phyloP scores from a whole-genome alignment of 2,329 filamentous ascomycete species.

The Penicillium frequentans region DNA sequence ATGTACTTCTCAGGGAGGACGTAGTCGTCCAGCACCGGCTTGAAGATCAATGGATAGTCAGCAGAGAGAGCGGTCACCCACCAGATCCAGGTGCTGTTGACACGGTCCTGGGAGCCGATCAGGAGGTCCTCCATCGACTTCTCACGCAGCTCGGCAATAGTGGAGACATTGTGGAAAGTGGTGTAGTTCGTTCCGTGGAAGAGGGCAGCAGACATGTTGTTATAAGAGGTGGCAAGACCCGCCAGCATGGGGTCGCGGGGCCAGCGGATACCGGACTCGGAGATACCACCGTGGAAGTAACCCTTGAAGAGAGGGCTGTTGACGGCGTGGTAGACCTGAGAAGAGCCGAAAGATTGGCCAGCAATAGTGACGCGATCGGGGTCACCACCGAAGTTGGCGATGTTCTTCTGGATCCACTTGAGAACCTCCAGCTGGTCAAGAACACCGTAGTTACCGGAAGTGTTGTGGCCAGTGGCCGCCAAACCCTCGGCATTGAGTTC shows the following conservation, averaged over 20 bases:
- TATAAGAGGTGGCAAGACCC: constrained; percentile 31
- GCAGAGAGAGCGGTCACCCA: constrained; percentile 31
- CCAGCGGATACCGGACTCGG: constrained; percentile 30
- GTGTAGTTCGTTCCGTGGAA: constrained; percentile 28
- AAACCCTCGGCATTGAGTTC: constrained; percentile 27
- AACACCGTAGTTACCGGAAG: constrained; percentile 40
- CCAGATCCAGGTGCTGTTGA: constrained; percentile 25
- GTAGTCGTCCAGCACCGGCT: constrained; percentile 27
- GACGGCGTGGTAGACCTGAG: constrained; percentile 31
- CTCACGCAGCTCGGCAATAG: constrained; percentile 22
- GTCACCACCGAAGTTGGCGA: constrained; percentile 3
- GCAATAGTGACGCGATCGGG: constrained; percentile 48
- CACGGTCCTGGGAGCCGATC: constrained; percentile 25
- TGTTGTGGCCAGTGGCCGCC: constrained; percentile 21
- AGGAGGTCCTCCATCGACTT: constrained; percentile 27
- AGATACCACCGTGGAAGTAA: constrained; percentile 32
- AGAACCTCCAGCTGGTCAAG: constrained; percentile 56
- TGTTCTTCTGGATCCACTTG: constrained; percentile 28
- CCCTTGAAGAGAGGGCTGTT: constrained; percentile 31
- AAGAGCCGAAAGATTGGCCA: constrained; percentile 32
- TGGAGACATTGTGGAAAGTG: constrained; percentile 23
- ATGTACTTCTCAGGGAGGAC: constrained; percentile 28
- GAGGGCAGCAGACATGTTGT: constrained; percentile 28
- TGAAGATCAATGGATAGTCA: constrained; percentile 31
- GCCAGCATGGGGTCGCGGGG: constrained; percentile 29